Base-by-base conservation (phyloP, 352 stramenopile genomes). In the Globisporangium perplexum region DNA sequence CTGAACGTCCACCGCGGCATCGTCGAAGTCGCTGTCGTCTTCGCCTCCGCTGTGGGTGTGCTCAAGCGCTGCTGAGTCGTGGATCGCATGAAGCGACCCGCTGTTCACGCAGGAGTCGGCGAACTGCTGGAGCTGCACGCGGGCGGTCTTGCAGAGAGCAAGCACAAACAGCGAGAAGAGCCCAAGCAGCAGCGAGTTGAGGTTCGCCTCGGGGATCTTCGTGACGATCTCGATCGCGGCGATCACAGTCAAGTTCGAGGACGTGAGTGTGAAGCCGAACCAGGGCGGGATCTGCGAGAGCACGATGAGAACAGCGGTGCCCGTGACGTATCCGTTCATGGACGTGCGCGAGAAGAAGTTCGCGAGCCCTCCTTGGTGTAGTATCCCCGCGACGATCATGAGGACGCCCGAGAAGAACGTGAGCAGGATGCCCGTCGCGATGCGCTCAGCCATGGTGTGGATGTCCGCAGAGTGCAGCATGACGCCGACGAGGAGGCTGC, bases 321-420 rank as follows among this genome's bases (percentile, higher is more conserved):
- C 77, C 4, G 77, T 86, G 52, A 90, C 68, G 58, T 86, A 90
- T 3, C 71, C 80, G 38, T 83, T 69, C 80, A 90, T 90, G 7
- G 82, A 75, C 1, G 80, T 81, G 18, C 75, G 60, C 1, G 80
- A 90, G 61, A 90, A 90, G 55, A 86, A 90, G 49, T 74, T 78
- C 4, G 81, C 75, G 33, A 87, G 61, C 1, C 80, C 68, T 0
- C 80, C 80, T n/a, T 87, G 71, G 28, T 76, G 62, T 14, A 86
- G 65, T 35, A 88, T 41, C 1, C 77, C 80, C 39, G 74, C 72
- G 47, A 77, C 58, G 4, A 90, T 50, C 58, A 88, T 77, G 36
- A 90, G 59, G 0, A 72, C 24, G 0, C 80, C 80, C 17, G 71
- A 72, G 45, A 88, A 65, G 52, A 90, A 90, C n/a, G 71, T 81